Evolutionary conservation across 1,284 basidiomycete genomes (phyloP), one percentile per base, ranked within the genome.

Genomic region (Bondarzewia mesenterica): DNA sequence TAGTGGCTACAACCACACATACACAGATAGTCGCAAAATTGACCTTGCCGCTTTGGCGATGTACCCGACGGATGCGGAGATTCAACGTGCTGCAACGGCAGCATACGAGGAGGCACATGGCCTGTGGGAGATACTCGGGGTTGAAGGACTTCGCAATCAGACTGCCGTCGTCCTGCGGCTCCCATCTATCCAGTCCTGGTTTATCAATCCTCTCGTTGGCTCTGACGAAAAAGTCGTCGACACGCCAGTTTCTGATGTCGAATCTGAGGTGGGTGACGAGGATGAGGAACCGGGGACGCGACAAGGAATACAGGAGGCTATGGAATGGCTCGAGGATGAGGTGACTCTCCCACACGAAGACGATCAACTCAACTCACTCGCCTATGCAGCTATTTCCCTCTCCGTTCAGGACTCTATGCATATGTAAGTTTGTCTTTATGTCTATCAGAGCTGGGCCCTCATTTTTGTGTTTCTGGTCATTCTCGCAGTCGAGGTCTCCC

Each of bases 1-100:
- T 6, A 32, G 53, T 20, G 65, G 65, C 2, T 66, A 66, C 38
- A 36, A 49, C 15, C 64, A 67, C 43, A 68, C 64, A 1, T 50
- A 50, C 23, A 39, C 39, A 15, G n/a, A 50, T 1, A 42, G 42
- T 15, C 27, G 36, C 6, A 38, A 50, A 22, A n/a, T 65, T 27
- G 54, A 67, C 43, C 43, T 61, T 2, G n/a, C 12, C 4, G 47
- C 41, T 1, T 47, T 59, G 6, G 38, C 44, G 42, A 26, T 16
- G 10, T 58, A 39, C 26, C 56, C 56, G 0, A 29, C 21, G 8
- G 53, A 56, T 26, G 18, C 3, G 5, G 49, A 52, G 10, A 20
- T 56, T 2, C 5, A 23, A 1, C 27, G 15, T 8, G 52, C 54
- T 7, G 52, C 54, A 4, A 20, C 37, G 1, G 26, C 20, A 2